phyloP scores from a whole-genome alignment of 257 asterid species.

The Ocimum tenuiflorum region DNA sequence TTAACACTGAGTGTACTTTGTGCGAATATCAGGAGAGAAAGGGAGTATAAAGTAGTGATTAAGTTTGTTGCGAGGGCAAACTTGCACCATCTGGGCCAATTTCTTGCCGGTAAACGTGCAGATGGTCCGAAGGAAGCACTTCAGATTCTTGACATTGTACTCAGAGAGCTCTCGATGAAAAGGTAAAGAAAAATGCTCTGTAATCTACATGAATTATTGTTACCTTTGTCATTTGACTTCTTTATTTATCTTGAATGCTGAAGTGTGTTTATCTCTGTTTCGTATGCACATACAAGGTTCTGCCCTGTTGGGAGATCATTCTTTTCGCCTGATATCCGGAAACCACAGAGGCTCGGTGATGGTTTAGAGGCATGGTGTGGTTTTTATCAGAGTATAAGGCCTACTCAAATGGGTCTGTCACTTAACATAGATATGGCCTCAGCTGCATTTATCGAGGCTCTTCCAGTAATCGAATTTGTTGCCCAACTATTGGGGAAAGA shows the following conservation, averaged over 20 bases:
- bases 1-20: not conserved
- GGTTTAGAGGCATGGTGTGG: slow-evolving; percentile 99
- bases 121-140: slow-evolving; percentile 95
- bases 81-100: slow-evolving; percentile 79
- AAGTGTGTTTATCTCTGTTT: not conserved
- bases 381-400: slow-evolving; percentile 94
- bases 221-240: not conserved
- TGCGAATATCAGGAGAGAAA: slow-evolving; percentile 50
- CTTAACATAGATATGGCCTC: slow-evolving; percentile 99
- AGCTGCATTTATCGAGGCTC: slow-evolving; percentile 96
- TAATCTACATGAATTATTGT: not conserved
- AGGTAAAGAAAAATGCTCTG: slow-evolving; percentile 36
- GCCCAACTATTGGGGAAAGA: slow-evolving; percentile 88
- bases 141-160: slow-evolving; percentile 88
- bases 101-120: slow-evolving; percentile 88
- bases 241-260: not conserved
- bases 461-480: slow-evolving; percentile 90
- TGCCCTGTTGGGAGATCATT: slow-evolving; percentile 90
- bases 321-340: slow-evolving; percentile 83
- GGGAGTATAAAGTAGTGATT: slow-evolving; percentile 77
- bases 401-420: slow-evolving; percentile 97
- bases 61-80: slow-evolving; percentile 83
- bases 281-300: slow-evolving; percentile 41
- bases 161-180: slow-evolving; percentile 76
- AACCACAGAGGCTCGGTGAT: slow-evolving; percentile 84